These are phyloP conservation scores for Pyrus pyrifolia DNA, from an alignment of 306 rosid genomes.

Conservation along the genomic window DNA sequence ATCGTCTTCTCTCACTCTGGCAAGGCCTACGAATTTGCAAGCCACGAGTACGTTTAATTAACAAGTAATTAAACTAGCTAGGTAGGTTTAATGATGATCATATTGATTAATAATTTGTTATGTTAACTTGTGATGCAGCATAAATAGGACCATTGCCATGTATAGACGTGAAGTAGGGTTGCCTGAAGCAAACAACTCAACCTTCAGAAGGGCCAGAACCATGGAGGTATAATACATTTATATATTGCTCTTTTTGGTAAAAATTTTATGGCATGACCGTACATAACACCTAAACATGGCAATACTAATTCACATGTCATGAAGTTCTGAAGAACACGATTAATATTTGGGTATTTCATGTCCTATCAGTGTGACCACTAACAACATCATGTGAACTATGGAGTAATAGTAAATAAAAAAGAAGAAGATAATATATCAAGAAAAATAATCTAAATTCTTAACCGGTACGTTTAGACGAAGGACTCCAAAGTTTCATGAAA, in stretches of 20 bases:
- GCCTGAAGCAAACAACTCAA: constrained; percentile 17
- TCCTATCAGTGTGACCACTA: background rate
- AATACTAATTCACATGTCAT: too few relatives aligned
- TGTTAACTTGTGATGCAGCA: constrained; percentile 22
- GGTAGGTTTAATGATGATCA: background rate
- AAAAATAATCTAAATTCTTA: too few relatives aligned
- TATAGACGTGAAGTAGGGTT: constrained; percentile 34
- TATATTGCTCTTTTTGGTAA: background rate
- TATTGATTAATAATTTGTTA: background rate
- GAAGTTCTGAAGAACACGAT: too few relatives aligned
- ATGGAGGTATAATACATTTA: constrained; percentile 17
- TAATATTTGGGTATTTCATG: too few relatives aligned
- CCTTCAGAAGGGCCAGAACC: constrained; percentile 3
- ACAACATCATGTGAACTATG: background rate
- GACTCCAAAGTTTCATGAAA: too few relatives aligned
- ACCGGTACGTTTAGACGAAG: too few relatives aligned
- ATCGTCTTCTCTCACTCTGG: constrained; percentile 48
- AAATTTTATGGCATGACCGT: too few relatives aligned
- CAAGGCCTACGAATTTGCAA: constrained; percentile 33
- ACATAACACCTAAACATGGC: background rate
- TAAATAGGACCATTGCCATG: constrained; percentile 36
- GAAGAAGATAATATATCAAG: too few relatives aligned
- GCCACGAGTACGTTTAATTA: constrained; percentile 31
- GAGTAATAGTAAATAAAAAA: background rate
- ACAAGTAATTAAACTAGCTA: background rate